Evolutionary conservation across 345 rosid genomes (phyloP).

Genomic region (Corymbia maculata): DNA sequence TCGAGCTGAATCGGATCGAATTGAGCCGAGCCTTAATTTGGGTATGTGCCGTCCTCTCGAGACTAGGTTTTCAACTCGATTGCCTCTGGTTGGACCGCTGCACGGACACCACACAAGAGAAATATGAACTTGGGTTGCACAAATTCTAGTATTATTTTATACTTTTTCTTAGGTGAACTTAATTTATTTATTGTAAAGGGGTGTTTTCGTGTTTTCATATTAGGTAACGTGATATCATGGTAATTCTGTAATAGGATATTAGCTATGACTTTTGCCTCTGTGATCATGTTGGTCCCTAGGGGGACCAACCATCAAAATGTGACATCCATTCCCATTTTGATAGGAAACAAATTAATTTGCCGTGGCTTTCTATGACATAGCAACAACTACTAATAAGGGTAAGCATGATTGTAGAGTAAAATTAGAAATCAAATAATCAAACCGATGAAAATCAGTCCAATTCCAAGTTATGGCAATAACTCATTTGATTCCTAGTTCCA

Average conservation of each 20-base stretch:
- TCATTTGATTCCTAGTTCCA: fast-evolving
- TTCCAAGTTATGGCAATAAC: not conserved
- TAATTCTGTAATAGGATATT: not conserved
- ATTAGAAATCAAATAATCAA: fast-evolving
- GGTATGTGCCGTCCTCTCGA: not conserved
- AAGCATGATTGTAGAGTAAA: not conserved
- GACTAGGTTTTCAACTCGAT: not conserved
- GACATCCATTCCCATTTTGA: not conserved
- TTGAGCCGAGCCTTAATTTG: not conserved
- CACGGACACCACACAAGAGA: not conserved
- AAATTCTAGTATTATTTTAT: not conserved
- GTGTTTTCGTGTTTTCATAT: no score
- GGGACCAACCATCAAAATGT: not conserved
- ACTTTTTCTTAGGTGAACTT: not conserved
- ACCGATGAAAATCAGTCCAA: no score
- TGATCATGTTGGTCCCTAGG: not conserved
- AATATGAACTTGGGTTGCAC: not conserved
- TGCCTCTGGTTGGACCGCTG: not conserved
- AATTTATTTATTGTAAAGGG: not conserved
- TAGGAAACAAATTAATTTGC: not conserved
- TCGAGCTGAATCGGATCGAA: not conserved
- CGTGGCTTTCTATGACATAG: not conserved
- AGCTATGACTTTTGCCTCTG: not conserved
- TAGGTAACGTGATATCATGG: not conserved
- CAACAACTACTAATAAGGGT: not conserved